A percentile compares a stretch with the other conserved stretches of the same genome.
phyloP scores from a whole-genome alignment of 225 moss, liverwort and hornwort species.

The Physcomitrium patens region DNA sequence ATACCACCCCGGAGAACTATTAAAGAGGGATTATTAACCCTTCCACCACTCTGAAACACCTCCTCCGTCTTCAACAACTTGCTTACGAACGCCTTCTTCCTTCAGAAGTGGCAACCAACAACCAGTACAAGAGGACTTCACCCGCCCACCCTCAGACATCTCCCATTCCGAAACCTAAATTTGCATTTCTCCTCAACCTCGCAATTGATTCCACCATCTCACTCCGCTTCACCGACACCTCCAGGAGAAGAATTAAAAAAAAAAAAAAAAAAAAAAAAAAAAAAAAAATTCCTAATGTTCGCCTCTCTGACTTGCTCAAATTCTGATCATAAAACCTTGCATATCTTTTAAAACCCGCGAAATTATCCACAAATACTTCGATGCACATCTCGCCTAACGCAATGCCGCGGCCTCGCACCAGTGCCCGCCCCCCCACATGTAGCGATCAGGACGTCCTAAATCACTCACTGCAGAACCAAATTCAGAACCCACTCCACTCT shows the following conservation, averaged over 20 bases:
- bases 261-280: too few species aligned
- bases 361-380: slow-evolving; percentile 8
- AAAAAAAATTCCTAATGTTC: background rate
- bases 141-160: background rate
- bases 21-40: background rate
- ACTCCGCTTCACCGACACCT: background rate
- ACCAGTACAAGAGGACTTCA: slow-evolving; percentile 19
- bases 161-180: slow-evolving; percentile 40
- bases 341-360: background rate
- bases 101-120: slow-evolving; percentile 16
- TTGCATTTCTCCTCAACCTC: slow-evolving; percentile 12
- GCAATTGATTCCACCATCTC: background rate
- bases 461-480: background rate
- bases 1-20: background rate
- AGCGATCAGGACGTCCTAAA: background rate
- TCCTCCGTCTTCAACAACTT: slow-evolving; percentile 16
- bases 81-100: background rate
- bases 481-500: background rate
- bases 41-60: slow-evolving; percentile 13
- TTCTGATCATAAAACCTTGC: background rate
- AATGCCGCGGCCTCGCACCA: background rate
- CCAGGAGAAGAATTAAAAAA: background rate
- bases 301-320: slow-evolving; percentile 10
- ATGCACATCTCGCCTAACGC: background rate
- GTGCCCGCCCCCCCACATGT: background rate